Conservation (phyloP, 2,329 filamentous ascomycete species). For the Neofusicoccum cordaticola region DNA sequence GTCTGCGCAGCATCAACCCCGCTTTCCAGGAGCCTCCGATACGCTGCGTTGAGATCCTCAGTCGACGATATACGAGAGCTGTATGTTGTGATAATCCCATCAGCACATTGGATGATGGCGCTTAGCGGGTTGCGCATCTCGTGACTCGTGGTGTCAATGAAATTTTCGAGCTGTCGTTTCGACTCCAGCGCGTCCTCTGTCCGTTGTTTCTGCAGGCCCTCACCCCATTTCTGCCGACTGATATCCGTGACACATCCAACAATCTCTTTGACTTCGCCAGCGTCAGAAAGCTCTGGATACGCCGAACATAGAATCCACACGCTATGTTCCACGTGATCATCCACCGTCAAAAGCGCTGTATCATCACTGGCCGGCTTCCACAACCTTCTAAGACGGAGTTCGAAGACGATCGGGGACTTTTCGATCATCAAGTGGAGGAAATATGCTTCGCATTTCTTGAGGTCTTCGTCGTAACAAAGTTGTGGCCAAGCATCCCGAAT, state of each 20-base stretch:
- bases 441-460: conserved; percentile 28
- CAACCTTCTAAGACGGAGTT: conserved; percentile 36
- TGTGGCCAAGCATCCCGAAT: conserved; percentile 24
- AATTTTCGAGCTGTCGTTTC: conserved; percentile 39
- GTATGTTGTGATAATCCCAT: conserved; percentile 38
- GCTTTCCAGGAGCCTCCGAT: conserved; percentile 28
- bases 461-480: conserved; percentile 35
- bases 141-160: conserved; percentile 33
- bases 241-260: conserved; percentile 42
- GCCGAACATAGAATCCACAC: conserved; percentile 33
- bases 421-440: conserved; percentile 32
- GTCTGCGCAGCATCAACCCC: conserved; percentile 39
- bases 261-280: conserved; percentile 30
- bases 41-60: conserved; percentile 25
- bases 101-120: conserved; percentile 45
- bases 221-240: conserved; percentile 36
- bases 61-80: conserved; percentile 19
- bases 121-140: conserved; percentile 36
- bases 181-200: conserved; percentile 38
- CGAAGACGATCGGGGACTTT: conserved; percentile 35
- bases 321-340: conserved; percentile 21
- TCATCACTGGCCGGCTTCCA: conserved; percentile 27
- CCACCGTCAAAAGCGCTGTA: conserved; percentile 4
- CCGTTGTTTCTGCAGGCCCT: conserved; percentile 36
- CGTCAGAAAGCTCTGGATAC: conserved; percentile 25